Base-by-base conservation (phyloP, 2,329 filamentous ascomycete genomes). In the Colletotrichum tabaci region DNA sequence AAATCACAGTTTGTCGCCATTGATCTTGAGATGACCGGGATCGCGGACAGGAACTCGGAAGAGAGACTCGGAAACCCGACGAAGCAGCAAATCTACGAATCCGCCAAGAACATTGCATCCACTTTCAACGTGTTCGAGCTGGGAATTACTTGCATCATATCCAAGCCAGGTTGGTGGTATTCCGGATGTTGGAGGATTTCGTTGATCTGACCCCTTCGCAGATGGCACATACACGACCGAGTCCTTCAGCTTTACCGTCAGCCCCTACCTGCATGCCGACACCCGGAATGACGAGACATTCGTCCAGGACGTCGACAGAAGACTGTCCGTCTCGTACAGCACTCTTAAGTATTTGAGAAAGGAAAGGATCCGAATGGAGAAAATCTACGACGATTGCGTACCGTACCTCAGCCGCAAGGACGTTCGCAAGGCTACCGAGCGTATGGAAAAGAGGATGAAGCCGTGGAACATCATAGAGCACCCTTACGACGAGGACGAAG, bases 11-110 rank as follows among this genome's bases (percentile, higher is more conserved):
- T 78, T 66, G 76, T 82, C 0, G 74, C 80, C 8, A 74, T 84
- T 5, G 82, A 84, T 60, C 58, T 83, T 47, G 82, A 84, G 74
- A 83, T 84, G 81, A 67, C 67, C 10, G 49, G 65, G 2, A 67
- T n/a, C 56, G 65, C n/a, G 12, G 73, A 40, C 55, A 49, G 55
- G 8, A 52, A 7, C 52, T 73, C 35, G 23, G 73, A 30, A 50
- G 52, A 4, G 26, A 66, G 40, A 35, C 35, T 2, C 13, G 26
- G n/a, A 15, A 47, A 21, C 60, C 53, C 18, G 0, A 35, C 21
- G 1, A 47, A 50, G 18, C 47, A 73, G 16, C 60, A 77, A 2
- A 66, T 63, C 5, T 85, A 84, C 61, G 56, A 74, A 3, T 56
- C 73, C 10, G 76, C 77, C 50, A 80, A 74, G 52, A 72, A 74